Base-by-base conservation (phyloP, 2,329 filamentous ascomycete species). In the Ilyonectria robusta region DNA sequence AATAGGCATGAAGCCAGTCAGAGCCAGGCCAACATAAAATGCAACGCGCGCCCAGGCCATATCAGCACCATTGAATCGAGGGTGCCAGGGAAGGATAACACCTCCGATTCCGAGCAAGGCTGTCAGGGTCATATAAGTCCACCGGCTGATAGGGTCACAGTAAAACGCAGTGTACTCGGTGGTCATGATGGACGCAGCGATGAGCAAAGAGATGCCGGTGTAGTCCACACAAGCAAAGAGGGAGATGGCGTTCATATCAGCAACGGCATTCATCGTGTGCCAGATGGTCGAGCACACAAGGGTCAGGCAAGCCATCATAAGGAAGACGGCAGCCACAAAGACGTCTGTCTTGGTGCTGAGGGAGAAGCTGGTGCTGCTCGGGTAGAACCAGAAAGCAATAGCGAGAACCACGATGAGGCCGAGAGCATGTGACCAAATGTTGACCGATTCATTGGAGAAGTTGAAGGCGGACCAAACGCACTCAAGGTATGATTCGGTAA, bases 101-200 rank as follows among this genome's bases (percentile, higher is more conserved):
- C 96, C 96, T 44, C 91, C 93, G 63, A 97, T 83, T 54, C 96
- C 96, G 29, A 99, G 89, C 15, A 91, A 79, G 64, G 93, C 92
- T 2, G 96, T 98, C 56, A 93, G 85, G 47, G 87, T 81, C 85
- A 99, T 96, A 82, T 98, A 99, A 13, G 89, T 85, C 88, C 92
- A 96, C 62, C 95, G 92, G 73, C 93, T 95, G 53, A 93, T 76
- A 3, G 96, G 95, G 77, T 99, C 96, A 84, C 96, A 98, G 84
- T 99, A 99, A 81, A 99, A 99, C 26, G 95, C 96, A 0, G 96
- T 98, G 84, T 98, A 99, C 80, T 99, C 96, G 40, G 94, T 97
- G 2, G 96, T 98, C 88, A 98, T 94, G 83, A 99, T 99, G 63
- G 94, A 97, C 10, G 96, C 94, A 2, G 96, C 94, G 59, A 99